phyloP scores from a whole-genome alignment of 257 asterid species.

The Primulina tabacum region DNA sequence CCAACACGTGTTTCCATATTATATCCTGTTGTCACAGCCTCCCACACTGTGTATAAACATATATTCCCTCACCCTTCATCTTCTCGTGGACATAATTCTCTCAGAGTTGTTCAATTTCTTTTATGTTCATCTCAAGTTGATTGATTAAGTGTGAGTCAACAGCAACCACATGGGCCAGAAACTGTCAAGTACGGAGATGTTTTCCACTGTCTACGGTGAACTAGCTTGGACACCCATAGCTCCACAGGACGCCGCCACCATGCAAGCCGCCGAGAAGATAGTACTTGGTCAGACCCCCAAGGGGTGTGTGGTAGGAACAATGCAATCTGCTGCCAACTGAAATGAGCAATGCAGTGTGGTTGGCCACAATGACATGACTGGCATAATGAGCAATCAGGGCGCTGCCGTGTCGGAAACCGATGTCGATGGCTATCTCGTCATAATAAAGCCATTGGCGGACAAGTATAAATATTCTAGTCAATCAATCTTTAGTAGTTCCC shows the following conservation, averaged over 20 bases:
- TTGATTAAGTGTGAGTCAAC: conserved; percentile 46
- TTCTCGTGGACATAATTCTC: neutral
- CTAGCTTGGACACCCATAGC: conserved; percentile 50
- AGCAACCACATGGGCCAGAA: conserved; percentile 40
- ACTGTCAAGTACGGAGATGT: conserved; percentile 61
- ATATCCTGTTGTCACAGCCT: conserved; percentile 16
- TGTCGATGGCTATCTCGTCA: conserved; percentile 37
- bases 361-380: conserved; percentile 35
- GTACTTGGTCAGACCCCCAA: conserved; percentile 43
- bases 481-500: neutral
- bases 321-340: conserved; percentile 59
- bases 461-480: conserved; percentile 28
- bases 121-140: neutral
- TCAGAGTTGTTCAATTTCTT: neutral
- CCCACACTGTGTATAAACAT: neutral
- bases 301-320: conserved; percentile 45
- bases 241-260: conserved; percentile 62
- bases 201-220: conserved; percentile 52
- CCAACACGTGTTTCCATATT: neutral
- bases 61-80: neutral
- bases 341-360: conserved; percentile 48
- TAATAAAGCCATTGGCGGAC: conserved; percentile 59
- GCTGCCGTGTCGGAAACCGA: conserved; percentile 48
- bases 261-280: conserved; percentile 56
- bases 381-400: conserved; percentile 32